These are phyloP conservation scores for Globisporangium apiculatum DNA, from an alignment of 352 stramenopile genomes.

Conservation along the genomic window DNA sequence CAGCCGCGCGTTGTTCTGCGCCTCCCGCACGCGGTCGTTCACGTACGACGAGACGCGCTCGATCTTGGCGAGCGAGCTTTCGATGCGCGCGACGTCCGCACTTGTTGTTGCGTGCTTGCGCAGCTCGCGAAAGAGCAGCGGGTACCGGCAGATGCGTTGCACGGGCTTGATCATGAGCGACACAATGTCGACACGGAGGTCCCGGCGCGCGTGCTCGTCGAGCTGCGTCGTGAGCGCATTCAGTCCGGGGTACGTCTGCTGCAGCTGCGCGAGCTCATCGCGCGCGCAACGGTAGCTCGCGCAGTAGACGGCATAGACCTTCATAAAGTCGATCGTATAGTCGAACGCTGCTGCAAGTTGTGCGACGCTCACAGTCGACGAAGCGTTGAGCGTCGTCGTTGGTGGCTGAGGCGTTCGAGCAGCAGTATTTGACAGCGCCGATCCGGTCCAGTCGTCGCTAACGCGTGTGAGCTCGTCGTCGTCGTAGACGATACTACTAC, in stretches of 20 bases:
- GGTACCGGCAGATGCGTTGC: constrained; percentile 65
- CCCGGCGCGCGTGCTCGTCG: constrained; percentile 4
- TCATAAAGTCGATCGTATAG: constrained; percentile 54
- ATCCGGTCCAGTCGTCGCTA: neutral
- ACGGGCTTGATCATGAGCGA: constrained; percentile 68
- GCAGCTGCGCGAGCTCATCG: constrained; percentile 36
- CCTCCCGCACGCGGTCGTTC: constrained; percentile 57
- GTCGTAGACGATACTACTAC: neutral
- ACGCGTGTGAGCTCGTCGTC: neutral
- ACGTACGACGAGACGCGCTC: constrained; percentile 48
- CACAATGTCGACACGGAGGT: constrained; percentile 28
- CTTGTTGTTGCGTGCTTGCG: constrained; percentile 29
- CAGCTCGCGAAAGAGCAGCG: constrained; percentile 45
- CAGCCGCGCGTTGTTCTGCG: constrained; percentile 50
- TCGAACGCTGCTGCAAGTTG: constrained; percentile 26
- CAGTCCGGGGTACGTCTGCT: constrained; percentile 16
- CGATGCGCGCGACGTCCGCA: constrained; percentile 9
- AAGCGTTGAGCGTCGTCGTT: neutral
- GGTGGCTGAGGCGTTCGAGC: neutral
- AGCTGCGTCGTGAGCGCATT: constrained; percentile 9
- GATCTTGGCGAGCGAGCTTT: constrained; percentile 20
- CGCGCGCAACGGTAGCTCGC: constrained; percentile 37
- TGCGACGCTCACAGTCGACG: neutral
- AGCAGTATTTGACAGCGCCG: neutral
- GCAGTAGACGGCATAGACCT: constrained; percentile 65